Evolutionary conservation across 768 basidiomycete genomes (phyloP), one percentile per base, ranked within the genome.

Genomic region (Rhodotorula babjevae): DNA sequence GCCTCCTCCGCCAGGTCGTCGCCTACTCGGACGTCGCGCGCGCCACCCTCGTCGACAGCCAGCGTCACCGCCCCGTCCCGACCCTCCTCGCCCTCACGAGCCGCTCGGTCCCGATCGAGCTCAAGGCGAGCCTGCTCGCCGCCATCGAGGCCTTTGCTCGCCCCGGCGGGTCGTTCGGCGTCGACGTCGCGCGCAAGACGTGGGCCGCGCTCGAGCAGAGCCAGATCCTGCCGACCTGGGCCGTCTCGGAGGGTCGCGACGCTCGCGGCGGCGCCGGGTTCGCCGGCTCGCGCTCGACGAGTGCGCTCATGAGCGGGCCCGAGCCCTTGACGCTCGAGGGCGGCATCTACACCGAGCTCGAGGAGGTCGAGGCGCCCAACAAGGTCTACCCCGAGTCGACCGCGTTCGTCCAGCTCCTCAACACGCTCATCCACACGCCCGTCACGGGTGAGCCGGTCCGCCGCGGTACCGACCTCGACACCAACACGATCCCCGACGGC

Each of bases 291-390:
- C 61, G 72, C 18, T 65, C 72, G 25, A 29, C 84, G 31, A 82
- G 42, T 14, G 60, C 83, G 23, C 23, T 53, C 19, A 57, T 73
- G 68, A 80, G 84, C 56, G 78, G 89, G 14, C 83, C 86, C 8
- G 84, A 71, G 19, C 88, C 31, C 85, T 86, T 19, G 89, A 88
- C 78, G 36, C 68, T 60, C 19, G 76, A 76, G n/a, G 77, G 75
- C n/a, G 92, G 93, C 0, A 88, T 93, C 8, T 88, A 94, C 74
- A 85, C 90, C 10, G 92, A 95, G 79, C 82, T 97, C 73, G 92
- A 93, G 75, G 89, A 92, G 75, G 87, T 93, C 64, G 95, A 98
- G 81, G 83, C 90, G 23, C 84, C 85, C 9, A 87, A 89, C 79
- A 86, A 86, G 80, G 78, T 89, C 67, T 98, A 95, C 80, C 93